Percentiles rank a stretch among this genome's conserved stretches.
Evolutionary conservation across 1,284 basidiomycete genomes (phyloP).

Genomic region (Pseudomicrostroma phylloplanum): DNA sequence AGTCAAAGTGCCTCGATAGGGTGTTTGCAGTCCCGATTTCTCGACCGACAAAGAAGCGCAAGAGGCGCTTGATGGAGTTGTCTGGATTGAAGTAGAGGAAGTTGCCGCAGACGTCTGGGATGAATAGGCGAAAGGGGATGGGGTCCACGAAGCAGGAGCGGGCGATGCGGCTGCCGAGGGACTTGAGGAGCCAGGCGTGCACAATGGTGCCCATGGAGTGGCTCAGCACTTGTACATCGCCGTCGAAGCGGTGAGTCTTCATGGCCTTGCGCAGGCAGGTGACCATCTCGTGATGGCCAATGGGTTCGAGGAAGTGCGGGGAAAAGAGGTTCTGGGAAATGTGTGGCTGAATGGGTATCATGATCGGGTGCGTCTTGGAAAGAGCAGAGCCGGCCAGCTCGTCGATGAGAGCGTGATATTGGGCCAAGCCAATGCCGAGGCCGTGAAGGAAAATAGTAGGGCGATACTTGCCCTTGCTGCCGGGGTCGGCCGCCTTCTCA

Average conservation of each 20-base stretch:
- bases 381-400: slow-evolving; percentile 21
- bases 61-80: slow-evolving; percentile 34
- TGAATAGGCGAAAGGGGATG: slow-evolving; percentile 44
- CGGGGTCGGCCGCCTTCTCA: slow-evolving; percentile 10
- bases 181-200: slow-evolving; percentile 42
- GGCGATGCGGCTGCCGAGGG: slow-evolving; percentile 20
- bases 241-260: background rate
- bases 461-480: slow-evolving; percentile 9
- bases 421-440: slow-evolving; percentile 36
- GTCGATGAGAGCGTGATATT: slow-evolving; percentile 27
- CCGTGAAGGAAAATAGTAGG: slow-evolving; percentile 42
- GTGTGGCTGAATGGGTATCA: slow-evolving; percentile 43
- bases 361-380: slow-evolving; percentile 28
- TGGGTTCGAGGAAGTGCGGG: slow-evolving; percentile 29
- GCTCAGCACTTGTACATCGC: slow-evolving; percentile 33
- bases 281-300: slow-evolving; percentile 34
- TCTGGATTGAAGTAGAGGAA: slow-evolving; percentile 37
- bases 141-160: slow-evolving; percentile 45
- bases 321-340: slow-evolving; percentile 42
- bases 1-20: slow-evolving; percentile 42
- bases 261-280: slow-evolving; percentile 16
- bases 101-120: slow-evolving; percentile 36
- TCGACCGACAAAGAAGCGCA: slow-evolving; percentile 37
- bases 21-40: slow-evolving; percentile 39
- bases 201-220: slow-evolving; percentile 47